A percentile compares a stretch with the other conserved stretches of the same genome.
Evolutionary conservation across 1,139 yeast species (phyloP).

Genomic region (Kurtzmaniella quercitrusa): DNA sequence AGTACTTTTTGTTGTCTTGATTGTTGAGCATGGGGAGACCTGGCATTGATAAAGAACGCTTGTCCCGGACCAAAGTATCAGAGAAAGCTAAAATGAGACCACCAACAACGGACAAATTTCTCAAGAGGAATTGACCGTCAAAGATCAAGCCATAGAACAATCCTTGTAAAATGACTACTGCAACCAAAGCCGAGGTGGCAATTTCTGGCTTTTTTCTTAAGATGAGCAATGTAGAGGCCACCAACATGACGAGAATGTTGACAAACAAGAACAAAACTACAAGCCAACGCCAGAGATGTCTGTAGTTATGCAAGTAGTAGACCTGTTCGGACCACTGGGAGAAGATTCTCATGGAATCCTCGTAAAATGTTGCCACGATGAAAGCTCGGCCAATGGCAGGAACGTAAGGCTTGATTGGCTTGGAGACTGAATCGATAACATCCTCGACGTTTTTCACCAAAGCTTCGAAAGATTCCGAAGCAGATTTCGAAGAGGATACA

Average conservation of each 20-base stretch:
- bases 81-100: conserved; percentile 87
- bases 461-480: conserved; percentile 44
- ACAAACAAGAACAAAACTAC: conserved; percentile 64
- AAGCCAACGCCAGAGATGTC: conserved; percentile 75
- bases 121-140: conserved; percentile 75
- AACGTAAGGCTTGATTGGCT: conserved; percentile 63
- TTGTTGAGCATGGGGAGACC: conserved; percentile 87
- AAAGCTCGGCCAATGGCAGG: conserved; percentile 88
- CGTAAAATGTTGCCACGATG: conserved; percentile 91
- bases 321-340: conserved; percentile 94
- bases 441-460: conserved; percentile 44
- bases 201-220: conserved; percentile 65
- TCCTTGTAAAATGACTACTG: conserved; percentile 82
- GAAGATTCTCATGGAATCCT: conserved; percentile 80
- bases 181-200: conserved; percentile 68
- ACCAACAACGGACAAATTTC: conserved; percentile 89
- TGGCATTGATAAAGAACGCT: conserved; percentile 70
- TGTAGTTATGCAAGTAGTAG: conserved; percentile 73
- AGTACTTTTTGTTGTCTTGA: conserved; percentile 80
- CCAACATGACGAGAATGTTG: conserved; percentile 68
- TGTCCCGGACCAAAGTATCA: conserved; percentile 82
- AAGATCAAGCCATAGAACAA: conserved; percentile 82
- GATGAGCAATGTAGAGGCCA: conserved; percentile 71
- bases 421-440: conserved; percentile 41
- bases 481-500: conserved; percentile 17